These are phyloP conservation scores for Musa troglodytarum DNA, from an alignment of 176 grass and related monocot species.

Conservation along the genomic window DNA sequence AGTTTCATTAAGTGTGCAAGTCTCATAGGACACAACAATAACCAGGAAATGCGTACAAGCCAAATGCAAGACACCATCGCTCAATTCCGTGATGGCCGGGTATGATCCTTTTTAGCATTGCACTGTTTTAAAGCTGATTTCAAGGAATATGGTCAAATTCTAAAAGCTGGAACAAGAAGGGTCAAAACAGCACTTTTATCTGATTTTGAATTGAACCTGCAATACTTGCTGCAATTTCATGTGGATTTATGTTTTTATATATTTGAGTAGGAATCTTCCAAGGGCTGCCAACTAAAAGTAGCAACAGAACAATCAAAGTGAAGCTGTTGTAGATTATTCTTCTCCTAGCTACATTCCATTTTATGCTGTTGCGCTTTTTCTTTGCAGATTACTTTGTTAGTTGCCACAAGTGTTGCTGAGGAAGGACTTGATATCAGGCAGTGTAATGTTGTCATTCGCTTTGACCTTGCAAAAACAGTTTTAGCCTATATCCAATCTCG, in stretches of 20 bases:
- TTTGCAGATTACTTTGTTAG: slow-evolving; percentile 89
- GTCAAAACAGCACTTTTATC: neutral
- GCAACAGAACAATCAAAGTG: too few species aligned
- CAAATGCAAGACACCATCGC: slow-evolving; percentile 99
- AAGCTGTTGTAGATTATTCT: neutral
- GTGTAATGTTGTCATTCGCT: slow-evolving; percentile 99
- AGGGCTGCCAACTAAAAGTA: neutral
- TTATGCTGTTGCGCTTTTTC: neutral
- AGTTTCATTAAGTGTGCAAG: slow-evolving; percentile 86
- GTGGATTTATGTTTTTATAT: neutral
- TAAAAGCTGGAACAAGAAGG: neutral
- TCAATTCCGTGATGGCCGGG: slow-evolving; percentile 93
- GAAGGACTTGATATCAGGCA: slow-evolving; percentile 99
- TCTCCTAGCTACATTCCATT: neutral
- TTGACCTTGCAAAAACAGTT: slow-evolving; percentile 99
- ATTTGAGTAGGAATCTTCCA: neutral
- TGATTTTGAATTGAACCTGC: neutral
- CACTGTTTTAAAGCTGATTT: neutral
- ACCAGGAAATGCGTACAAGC: slow-evolving; percentile 93
- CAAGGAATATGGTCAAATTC: neutral
- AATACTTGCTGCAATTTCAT: neutral
- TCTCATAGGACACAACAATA: slow-evolving; percentile 98
- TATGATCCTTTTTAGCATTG: slow-evolving; percentile 34
- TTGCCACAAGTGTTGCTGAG: slow-evolving; percentile 96
- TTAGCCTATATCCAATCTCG: slow-evolving; percentile 95